Base-by-base conservation (phyloP, 768 basidiomycete genomes). In the Arthromyces matolae region DNA sequence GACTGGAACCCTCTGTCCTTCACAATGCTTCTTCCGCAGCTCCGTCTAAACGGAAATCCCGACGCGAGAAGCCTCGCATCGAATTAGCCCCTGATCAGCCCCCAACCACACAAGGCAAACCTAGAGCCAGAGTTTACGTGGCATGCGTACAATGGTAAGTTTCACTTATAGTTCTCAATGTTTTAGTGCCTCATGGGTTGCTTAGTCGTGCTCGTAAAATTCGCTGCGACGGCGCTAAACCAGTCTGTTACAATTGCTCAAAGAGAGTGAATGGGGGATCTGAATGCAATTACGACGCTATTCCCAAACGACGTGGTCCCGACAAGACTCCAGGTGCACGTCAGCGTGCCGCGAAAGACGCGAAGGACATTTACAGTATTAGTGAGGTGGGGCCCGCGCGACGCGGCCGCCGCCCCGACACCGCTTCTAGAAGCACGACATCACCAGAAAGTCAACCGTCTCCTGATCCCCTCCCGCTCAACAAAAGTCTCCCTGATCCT, bases 311-410 rank as follows among this genome's bases (percentile, higher is more conserved):
- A 36, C 78, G 89, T 32, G 89, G 89, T 1, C 89, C 89, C 2
- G 89, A 90, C 64, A 86, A 78, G 64, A 76, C 71, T 0, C 87
- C 86, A n/a, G 88, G 89, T 18, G 85, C 85, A 31, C 83, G 89
- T 20, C 85, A 88, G 58, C 77, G 88, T 33, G 68, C 72, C 48
- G 64, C 75, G 4, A 66, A 73, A 31, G 76, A 75, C 41, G 51
- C 60, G 19, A 65, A 51, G 35, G 67, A 71, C 32, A 72, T n/a
- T n/a, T n/a, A n/a, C n/a, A n/a, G n/a, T n/a, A n/a, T 69, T 19
- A 59, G 61, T 9, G 62, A 68, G 34, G 64, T 59, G 31, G 54
- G 55, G 31, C 54, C 60, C 7, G 51, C 67, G 41, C 64, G 63
- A 33, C 69, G 72, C 18, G 70, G 72, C 25, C 72, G 74, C 5